A percentile compares a stretch with the other conserved stretches of the same genome.
Conservation (phyloP, 2,329 filamentous ascomycete genomes). For the Penicillium olsonii region DNA sequence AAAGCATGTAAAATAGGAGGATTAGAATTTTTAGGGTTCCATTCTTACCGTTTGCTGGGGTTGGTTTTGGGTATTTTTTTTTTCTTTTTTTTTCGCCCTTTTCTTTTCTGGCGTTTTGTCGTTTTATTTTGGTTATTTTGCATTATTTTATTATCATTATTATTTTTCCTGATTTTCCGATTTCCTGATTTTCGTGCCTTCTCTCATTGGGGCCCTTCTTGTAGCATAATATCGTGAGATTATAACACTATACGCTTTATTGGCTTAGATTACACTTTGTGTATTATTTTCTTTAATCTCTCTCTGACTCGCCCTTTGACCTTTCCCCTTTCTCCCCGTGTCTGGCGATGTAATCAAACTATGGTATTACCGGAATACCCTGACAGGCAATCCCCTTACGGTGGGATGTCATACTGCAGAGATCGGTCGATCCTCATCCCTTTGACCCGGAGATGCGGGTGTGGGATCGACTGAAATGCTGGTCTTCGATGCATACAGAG, state of each 20-base stretch:
- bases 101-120: conserved; percentile 5
- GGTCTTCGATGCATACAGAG: conserved; percentile 21
- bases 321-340: not conserved
- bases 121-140: not conserved
- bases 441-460: conserved; percentile 19
- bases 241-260: not conserved
- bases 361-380: not conserved
- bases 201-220: no score
- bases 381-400: not conserved
- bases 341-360: not conserved
- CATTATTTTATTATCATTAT: not conserved
- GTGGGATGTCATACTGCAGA: conserved; percentile 6
- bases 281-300: conserved; percentile 4
- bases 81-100: conserved; percentile 7
- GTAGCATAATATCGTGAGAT: not conserved
- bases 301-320: conserved; percentile 1
- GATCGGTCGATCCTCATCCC: conserved; percentile 21
- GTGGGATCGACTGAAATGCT: conserved; percentile 25
- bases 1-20: conserved; percentile 17
- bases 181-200: no score
- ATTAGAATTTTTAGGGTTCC: conserved; percentile 26
- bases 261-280: not conserved
- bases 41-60: conserved; percentile 24
- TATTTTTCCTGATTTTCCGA: not conserved
- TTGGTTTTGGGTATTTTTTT: conserved; percentile 14